Evolutionary conservation across 768 basidiomycete genomes (phyloP).

Genomic region (Suillus subalutaceus): DNA sequence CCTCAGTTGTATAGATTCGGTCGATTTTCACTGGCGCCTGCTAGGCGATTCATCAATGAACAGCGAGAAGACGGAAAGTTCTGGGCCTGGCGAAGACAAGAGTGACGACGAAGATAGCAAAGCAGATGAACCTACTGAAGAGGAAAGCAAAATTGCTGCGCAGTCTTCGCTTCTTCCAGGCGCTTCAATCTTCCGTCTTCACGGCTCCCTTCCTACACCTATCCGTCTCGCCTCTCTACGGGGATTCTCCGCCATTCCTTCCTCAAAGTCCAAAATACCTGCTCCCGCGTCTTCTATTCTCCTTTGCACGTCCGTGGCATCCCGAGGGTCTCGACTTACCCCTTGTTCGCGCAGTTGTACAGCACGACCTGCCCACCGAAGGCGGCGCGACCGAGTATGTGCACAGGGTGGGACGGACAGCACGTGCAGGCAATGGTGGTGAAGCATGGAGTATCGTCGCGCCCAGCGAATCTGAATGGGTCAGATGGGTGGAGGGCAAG

Average conservation of each 20-base stretch:
- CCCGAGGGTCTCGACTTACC: too few species aligned
- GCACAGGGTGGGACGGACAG: too few species aligned
- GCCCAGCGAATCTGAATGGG: too few species aligned
- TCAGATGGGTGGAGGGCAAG: too few species aligned
- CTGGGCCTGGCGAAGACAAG: constrained; percentile 22
- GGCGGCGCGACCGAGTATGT: too few species aligned
- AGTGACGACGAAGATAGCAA: constrained; percentile 27
- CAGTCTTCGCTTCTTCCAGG: constrained; percentile 82
- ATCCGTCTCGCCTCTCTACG: constrained; percentile 83
- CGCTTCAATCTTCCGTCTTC: constrained; percentile 83
- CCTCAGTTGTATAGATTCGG: constrained; percentile 95
- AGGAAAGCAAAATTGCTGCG: constrained; percentile 50
- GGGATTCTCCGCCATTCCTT: constrained; percentile 62
- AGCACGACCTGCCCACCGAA: too few species aligned
- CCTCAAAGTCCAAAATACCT: constrained; percentile 32
- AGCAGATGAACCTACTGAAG: constrained; percentile 12
- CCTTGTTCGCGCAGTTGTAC: too few species aligned
- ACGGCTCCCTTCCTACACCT: constrained; percentile 86
- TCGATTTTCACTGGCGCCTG: constrained; percentile 94
- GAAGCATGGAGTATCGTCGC: too few species aligned
- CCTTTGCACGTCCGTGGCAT: too few species aligned
- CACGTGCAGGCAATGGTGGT: too few species aligned
- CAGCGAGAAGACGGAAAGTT: constrained; percentile 28
- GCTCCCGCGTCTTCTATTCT: constrained; percentile 65
- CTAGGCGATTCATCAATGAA: constrained; percentile 76